Conservation (phyloP, 2,329 filamentous ascomycete genomes). For the Tolypocladium ovalisporum region DNA sequence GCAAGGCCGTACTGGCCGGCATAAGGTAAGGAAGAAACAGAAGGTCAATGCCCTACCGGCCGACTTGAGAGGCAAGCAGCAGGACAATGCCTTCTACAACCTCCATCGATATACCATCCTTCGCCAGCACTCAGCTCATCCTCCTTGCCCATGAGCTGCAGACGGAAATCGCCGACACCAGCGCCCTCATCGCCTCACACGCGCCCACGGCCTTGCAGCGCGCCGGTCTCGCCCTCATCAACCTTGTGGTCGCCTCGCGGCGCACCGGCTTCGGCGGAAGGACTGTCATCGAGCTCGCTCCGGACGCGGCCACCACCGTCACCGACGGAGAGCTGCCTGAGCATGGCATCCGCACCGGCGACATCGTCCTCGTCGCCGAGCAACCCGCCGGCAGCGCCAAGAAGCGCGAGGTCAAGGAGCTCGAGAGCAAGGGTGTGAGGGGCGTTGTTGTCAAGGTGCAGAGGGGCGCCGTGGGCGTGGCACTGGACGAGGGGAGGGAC, state of each 20-base stretch:
- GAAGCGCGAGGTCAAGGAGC: conserved; percentile 60
- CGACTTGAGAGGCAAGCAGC: not conserved
- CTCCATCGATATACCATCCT: conserved; percentile 53
- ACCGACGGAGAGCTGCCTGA: conserved; percentile 48
- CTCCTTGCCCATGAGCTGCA: conserved; percentile 63
- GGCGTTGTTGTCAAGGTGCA: conserved; percentile 61
- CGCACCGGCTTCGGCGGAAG: conserved; percentile 89
- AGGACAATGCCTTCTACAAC: conserved; percentile 23
- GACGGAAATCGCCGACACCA: conserved; percentile 61
- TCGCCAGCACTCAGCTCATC: conserved; percentile 59
- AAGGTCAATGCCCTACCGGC: not conserved
- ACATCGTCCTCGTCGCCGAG: conserved; percentile 67
- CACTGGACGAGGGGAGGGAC: conserved; percentile 55
- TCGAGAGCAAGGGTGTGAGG: conserved; percentile 55
- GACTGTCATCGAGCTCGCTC: conserved; percentile 69
- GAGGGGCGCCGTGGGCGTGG: conserved; percentile 49
- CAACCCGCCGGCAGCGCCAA: conserved; percentile 62
- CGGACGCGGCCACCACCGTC: conserved; percentile 55
- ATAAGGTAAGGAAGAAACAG: too few species aligned
- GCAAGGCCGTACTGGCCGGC: not conserved
- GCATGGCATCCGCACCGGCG: conserved; percentile 65
- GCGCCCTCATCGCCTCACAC: conserved; percentile 53
- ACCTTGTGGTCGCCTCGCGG: conserved; percentile 62
- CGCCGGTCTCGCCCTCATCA: conserved; percentile 68
- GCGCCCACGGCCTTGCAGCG: conserved; percentile 60